These are phyloP conservation scores for Asterophora lycoperdoides DNA, from an alignment of 768 basidiomycete species.

Conservation along the genomic window DNA sequence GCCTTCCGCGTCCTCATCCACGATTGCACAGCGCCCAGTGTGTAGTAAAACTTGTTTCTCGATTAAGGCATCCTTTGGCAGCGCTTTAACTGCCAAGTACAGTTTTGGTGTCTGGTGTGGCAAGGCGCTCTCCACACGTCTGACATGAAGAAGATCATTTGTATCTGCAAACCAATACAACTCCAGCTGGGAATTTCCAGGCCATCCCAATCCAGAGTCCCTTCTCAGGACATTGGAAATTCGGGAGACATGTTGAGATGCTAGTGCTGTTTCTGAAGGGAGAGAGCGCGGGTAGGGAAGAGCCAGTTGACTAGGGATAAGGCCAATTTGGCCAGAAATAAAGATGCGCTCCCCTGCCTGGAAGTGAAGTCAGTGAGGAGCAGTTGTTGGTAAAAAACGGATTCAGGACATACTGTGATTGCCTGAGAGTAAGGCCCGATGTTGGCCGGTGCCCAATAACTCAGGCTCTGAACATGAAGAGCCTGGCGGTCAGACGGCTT, in stretches of 20 bases:
- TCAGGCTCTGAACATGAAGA: constrained; percentile 91
- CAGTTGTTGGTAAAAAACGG: background rate
- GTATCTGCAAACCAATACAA: constrained; percentile 66
- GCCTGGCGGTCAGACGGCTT: constrained; percentile 51
- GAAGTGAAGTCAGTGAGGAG: background rate
- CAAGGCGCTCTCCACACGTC: constrained; percentile 29
- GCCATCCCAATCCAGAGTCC: constrained; percentile 54
- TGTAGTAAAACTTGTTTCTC: constrained; percentile 77
- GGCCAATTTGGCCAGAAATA: constrained; percentile 92
- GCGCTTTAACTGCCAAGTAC: constrained; percentile 55
- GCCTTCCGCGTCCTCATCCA: constrained; percentile 49
- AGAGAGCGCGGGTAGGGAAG: constrained; percentile 61
- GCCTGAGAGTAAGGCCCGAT: constrained; percentile 99
- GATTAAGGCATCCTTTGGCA: constrained; percentile 68
- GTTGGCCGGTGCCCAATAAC: constrained; percentile 99
- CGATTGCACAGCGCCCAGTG: constrained; percentile 51
- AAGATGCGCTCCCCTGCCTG: constrained; percentile 77
- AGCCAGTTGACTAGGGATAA: constrained; percentile 69
- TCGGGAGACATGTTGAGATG: constrained; percentile 75
- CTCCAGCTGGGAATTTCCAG: constrained; percentile 56
- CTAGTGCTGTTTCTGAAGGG: constrained; percentile 64
- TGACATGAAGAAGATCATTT: constrained; percentile 36
- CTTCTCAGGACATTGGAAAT: constrained; percentile 57
- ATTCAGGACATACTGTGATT: constrained; percentile 54
- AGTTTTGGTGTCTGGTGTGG: constrained; percentile 39